These are phyloP conservation scores for Leucocoprinus birnbaumii DNA, from an alignment of 768 basidiomycete species.

Conservation along the genomic window DNA sequence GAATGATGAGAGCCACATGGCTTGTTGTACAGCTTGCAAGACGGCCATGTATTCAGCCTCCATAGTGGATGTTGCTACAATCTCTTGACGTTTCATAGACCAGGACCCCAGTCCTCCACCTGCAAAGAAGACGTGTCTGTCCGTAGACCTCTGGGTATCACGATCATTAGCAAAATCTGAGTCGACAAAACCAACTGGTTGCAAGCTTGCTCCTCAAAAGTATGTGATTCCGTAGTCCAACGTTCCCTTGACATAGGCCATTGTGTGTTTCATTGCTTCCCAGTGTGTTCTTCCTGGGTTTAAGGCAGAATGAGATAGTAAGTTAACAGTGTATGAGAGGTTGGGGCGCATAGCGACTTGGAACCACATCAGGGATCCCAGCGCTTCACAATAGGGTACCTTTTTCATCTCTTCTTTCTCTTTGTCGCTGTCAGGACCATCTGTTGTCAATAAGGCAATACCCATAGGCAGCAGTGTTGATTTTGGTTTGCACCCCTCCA, in stretches of 20 bases:
- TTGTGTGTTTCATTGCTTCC: constrained; percentile 12
- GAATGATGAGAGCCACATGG: too few relatives aligned
- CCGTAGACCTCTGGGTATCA: constrained; percentile 24
- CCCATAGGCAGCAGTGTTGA: constrained; percentile 21
- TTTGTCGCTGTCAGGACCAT: background rate
- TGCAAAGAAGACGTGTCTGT: constrained; percentile 23
- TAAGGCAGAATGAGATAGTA: constrained; percentile 13
- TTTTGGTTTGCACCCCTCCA: constrained; percentile 15
- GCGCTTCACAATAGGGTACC: background rate
- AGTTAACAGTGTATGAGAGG: background rate
- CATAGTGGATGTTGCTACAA: background rate
- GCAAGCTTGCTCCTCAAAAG: background rate
- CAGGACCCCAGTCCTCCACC: background rate
- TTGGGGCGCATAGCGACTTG: constrained; percentile 6
- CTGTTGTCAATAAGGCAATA: constrained; percentile 11
- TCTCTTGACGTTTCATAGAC: background rate
- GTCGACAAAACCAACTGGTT: constrained; percentile 12
- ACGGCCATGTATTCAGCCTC: constrained; percentile 1
- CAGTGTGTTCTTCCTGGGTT: constrained; percentile 13
- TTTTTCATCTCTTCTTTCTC: background rate
- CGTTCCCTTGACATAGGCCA: constrained; percentile 18
- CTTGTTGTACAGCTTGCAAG: background rate
- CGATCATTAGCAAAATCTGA: constrained; percentile 14
- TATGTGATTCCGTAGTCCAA: background rate
- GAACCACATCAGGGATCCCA: constrained; percentile 4